phyloP scores from a whole-genome alignment of 2,329 filamentous ascomycete species.

The Fusarium transvaalense region DNA sequence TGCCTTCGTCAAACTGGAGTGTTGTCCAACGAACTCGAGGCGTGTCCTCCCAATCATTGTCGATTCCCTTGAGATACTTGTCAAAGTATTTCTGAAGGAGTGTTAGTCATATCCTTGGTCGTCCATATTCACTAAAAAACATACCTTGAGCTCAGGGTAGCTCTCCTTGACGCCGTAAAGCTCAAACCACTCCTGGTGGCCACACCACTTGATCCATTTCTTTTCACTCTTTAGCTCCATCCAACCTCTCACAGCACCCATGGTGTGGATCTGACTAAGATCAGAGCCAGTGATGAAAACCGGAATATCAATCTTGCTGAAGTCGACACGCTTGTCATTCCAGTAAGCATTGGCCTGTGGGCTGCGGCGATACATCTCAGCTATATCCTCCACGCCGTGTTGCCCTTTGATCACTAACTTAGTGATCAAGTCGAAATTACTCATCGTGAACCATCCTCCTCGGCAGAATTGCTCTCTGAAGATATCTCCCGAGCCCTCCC shows the following conservation, averaged over 20 bases:
- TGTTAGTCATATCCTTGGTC: accelerated
- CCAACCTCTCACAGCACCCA: constrained; percentile 41
- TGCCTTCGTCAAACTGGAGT: constrained; percentile 39
- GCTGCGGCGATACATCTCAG: constrained; percentile 20
- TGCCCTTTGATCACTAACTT: constrained; percentile 20
- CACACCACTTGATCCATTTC: constrained; percentile 42
- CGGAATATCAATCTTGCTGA: constrained; percentile 35
- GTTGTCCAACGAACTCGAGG: constrained; percentile 40
- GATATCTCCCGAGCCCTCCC: constrained; percentile 29
- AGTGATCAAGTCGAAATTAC: constrained; percentile 21
- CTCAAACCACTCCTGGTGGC: constrained; percentile 41
- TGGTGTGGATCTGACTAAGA: constrained; percentile 43
- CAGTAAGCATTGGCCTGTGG: constrained; percentile 11
- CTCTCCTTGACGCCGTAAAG: constrained; percentile 26
- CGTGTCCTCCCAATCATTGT: constrained; percentile 43
- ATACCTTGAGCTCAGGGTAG: constrained; percentile 18
- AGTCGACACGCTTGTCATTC: constrained; percentile 28
- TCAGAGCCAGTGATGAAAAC: constrained; percentile 39
- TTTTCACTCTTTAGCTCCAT: constrained; percentile 38
- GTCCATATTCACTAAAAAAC: too few relatives aligned
- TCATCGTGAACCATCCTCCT: constrained; percentile 19
- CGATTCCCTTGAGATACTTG: constrained; percentile 36
- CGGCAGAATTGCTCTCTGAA: constrained; percentile 25
- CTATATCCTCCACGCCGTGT: constrained; percentile 11
- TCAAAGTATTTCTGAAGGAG: constrained; percentile 31